Conservation (phyloP, 495 filamentous ascomycete genomes). For the Amphirosellinia nigrospora region DNA sequence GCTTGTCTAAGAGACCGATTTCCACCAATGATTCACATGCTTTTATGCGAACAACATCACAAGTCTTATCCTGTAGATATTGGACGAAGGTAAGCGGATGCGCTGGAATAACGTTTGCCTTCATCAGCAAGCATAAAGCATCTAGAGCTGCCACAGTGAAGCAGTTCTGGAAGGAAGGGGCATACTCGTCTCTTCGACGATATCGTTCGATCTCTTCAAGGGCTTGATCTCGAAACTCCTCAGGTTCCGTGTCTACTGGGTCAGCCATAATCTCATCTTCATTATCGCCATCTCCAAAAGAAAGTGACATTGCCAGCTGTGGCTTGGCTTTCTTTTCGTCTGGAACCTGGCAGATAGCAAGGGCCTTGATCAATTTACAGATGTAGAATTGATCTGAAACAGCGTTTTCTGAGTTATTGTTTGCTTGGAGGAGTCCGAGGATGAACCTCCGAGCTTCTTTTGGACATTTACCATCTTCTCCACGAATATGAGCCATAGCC, state of each 20-base stretch:
- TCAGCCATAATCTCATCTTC: conserved; percentile 42
- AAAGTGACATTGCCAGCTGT: conserved; percentile 46
- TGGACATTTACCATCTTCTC: conserved; percentile 77
- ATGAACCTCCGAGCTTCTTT: conserved; percentile 77
- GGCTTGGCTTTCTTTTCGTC: conserved; percentile 57
- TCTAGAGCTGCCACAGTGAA: conserved; percentile 82
- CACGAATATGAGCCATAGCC: conserved; percentile 78
- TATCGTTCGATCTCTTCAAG: conserved; percentile 88
- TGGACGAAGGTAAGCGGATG: conserved; percentile 74
- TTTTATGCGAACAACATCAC: conserved; percentile 78
- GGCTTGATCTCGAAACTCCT: conserved; percentile 67
- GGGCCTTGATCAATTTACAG: conserved; percentile 75
- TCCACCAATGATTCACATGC: conserved; percentile 84
- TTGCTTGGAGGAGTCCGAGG: conserved; percentile 85
- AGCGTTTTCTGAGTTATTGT: conserved; percentile 88
- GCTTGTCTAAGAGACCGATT: conserved; percentile 70
- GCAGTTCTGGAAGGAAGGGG: conserved; percentile 87
- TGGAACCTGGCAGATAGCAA: conserved; percentile 77
- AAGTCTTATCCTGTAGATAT: conserved; percentile 78
- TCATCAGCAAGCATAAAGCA: conserved; percentile 76
- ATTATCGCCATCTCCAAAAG: conserved; percentile 39
- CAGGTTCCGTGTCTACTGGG: conserved; percentile 43
- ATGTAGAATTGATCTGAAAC: conserved; percentile 90
- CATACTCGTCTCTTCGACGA: conserved; percentile 92
- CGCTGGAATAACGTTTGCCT: conserved; percentile 67